Evolutionary conservation across 2,329 filamentous ascomycete genomes (phyloP), one percentile per base, ranked within the genome.

Genomic region (Ophioceras dolichostomum): DNA sequence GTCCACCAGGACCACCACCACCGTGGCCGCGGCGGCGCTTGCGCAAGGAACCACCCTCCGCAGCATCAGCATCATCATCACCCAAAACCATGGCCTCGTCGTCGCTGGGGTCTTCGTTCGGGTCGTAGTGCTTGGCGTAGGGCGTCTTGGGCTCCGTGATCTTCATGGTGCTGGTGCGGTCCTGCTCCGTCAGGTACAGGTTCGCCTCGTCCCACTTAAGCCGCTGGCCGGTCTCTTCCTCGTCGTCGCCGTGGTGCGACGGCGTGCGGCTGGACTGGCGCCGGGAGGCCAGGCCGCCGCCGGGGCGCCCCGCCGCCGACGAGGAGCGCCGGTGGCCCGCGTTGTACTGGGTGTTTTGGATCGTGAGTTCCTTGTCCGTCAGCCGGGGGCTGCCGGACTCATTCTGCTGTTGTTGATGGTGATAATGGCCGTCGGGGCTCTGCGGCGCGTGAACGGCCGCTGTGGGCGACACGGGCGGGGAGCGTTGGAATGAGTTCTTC

Each of bases 151-250:
- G 91, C 65, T 98, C 91, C 47, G 87, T 84, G 46, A 98, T 98
- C 70, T 96, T 98, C 91, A 98, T 98, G 41, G 88, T 95, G 43
- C 83, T 81, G 41, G 79, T 86, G 60, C 84, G 88, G 61, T 96
- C 86, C 60, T 96, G 89, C 64, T 98, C 91, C 7, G 91, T 91
- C 37, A 98, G 73, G 62, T 95, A 98, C 22, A 98, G 73, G 55
- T 98, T 98, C 32, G 85, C 91, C 65, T 98, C 91, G 59, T 98
- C 91, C 91, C 91, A 98, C 64, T 95, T 94, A 48, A 98, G 70
- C 44, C 87, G 79, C 44, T 83, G 81, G 34, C 76, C 70, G 36
- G 76, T 71, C 14, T 66, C 57, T 30, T 71, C 65, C 32, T 64
- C 58, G 17, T 34, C 41, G 37, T 54, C 58, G 41, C 51, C 56